Conservation (phyloP, 208 protist species). For the Crithidia fasciculata region DNA sequence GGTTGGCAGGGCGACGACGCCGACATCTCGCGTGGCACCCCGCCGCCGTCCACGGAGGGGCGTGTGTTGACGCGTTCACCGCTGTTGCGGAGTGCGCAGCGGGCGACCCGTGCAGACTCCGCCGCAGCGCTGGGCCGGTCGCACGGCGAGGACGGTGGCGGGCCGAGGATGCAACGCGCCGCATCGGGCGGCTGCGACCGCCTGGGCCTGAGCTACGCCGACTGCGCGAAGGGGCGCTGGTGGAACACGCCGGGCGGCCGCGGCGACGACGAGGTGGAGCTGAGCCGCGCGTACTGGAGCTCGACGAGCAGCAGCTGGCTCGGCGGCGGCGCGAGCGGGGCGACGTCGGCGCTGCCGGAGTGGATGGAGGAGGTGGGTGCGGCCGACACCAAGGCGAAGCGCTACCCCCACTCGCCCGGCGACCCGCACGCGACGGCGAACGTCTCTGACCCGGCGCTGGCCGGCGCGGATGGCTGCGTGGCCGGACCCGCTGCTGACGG, state of each 20-base stretch:
- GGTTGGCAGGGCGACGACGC: background rate
- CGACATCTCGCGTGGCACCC: background rate
- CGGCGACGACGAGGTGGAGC: constrained; percentile 79
- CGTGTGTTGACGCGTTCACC: constrained; percentile 4
- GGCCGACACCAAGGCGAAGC: background rate
- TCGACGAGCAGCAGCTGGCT: constrained; percentile 75
- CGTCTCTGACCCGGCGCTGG: background rate
- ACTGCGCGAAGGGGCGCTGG: constrained; percentile 53
- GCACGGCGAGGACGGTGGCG: background rate
- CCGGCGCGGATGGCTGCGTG: constrained; percentile 11
- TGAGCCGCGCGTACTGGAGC: constrained; percentile 73
- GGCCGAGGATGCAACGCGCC: background rate
- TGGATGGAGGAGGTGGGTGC: constrained; percentile 34
- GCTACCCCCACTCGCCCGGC: background rate
- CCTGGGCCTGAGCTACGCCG: constrained; percentile 20
- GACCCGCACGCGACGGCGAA: background rate
- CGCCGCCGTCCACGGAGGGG: background rate
- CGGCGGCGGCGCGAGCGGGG: constrained; percentile 34
- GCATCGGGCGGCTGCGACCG: background rate
- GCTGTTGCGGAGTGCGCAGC: constrained; percentile 13
- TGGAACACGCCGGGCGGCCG: constrained; percentile 54
- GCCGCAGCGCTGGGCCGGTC: background rate
- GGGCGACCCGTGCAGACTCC: constrained; percentile 8
- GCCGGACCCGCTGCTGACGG: constrained; percentile 1
- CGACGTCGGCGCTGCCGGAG: constrained; percentile 18